These are phyloP conservation scores for Bruguiera parviflora DNA, from an alignment of 345 rosid genomes.

Conservation along the genomic window DNA sequence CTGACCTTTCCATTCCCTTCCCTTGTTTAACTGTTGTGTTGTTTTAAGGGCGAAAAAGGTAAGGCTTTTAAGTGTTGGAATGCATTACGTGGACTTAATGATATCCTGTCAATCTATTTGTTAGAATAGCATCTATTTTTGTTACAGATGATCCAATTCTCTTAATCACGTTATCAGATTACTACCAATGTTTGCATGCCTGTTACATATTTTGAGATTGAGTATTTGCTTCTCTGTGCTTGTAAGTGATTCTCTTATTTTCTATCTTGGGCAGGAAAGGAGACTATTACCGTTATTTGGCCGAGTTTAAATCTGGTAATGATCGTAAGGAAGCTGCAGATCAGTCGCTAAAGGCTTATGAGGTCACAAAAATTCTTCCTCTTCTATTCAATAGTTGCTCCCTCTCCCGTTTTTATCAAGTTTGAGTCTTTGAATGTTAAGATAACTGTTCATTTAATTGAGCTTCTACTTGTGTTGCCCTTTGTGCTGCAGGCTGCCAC, in stretches of 20 bases:
- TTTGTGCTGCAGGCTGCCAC: constrained; percentile 42
- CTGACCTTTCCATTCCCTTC: neutral
- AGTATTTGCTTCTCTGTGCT: neutral
- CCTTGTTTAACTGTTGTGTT: neutral
- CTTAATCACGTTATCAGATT: too few relatives aligned
- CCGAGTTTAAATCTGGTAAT: constrained; percentile 43
- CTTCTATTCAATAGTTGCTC: neutral
- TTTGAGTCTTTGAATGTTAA: neutral
- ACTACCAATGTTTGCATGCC: neutral
- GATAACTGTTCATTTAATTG: neutral
- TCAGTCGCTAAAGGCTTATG: constrained; percentile 54
- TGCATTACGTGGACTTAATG: neutral
- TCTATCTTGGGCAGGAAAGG: constrained; percentile 41
- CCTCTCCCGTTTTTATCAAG: neutral
- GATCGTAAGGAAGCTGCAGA: constrained; percentile 57
- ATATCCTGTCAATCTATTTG: too few relatives aligned
- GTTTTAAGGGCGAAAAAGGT: neutral
- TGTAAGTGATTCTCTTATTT: constrained; percentile 2
- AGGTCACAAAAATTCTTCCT: constrained; percentile 23
- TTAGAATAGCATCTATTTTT: too few relatives aligned
- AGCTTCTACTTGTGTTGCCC: neutral
- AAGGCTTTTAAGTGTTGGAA: neutral
- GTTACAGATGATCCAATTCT: too few relatives aligned
- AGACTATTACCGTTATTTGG: constrained; percentile 51
- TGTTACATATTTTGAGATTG: neutral